Evolutionary conservation across 768 basidiomycete species (phyloP).

Genomic region (Cytidiella melzeri): DNA sequence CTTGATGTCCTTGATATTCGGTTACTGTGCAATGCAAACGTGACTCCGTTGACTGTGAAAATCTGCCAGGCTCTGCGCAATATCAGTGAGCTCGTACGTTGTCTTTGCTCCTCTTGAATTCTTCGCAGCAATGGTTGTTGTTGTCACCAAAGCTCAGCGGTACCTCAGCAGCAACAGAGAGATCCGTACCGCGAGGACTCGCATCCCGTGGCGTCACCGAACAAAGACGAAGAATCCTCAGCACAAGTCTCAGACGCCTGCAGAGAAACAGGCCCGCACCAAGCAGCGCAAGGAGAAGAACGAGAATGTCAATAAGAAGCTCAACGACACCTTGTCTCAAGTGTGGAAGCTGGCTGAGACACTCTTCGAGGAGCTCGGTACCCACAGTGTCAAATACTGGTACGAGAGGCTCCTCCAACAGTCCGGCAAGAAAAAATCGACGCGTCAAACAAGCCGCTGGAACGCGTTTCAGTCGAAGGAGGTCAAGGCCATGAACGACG

Average conservation of each 20-base stretch:
- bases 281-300: not conserved
- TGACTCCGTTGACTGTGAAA: not conserved
- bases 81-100: too few species aligned
- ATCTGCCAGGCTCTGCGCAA: too few species aligned
- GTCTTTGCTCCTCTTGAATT: too few species aligned
- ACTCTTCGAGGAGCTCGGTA: not conserved
- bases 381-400: not conserved
- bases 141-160: not conserved
- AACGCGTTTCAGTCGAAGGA: slow-evolving; percentile 4
- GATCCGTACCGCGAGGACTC: not conserved
- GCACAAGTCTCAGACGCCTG: not conserved
- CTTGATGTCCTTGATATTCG: too few species aligned
- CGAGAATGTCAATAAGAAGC: not conserved
- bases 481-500: not conserved
- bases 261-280: not conserved
- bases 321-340: not conserved
- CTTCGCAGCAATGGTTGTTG: not conserved
- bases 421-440: not conserved
- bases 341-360: not conserved
- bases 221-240: not conserved
- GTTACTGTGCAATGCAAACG: too few species aligned
- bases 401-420: not conserved
- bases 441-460: slow-evolving; percentile 1
- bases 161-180: not conserved
- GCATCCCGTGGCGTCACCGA: not conserved